Evolutionary conservation across 2,329 filamentous ascomycete genomes (phyloP).

Genomic region (Fusarium oligoseptatum): DNA sequence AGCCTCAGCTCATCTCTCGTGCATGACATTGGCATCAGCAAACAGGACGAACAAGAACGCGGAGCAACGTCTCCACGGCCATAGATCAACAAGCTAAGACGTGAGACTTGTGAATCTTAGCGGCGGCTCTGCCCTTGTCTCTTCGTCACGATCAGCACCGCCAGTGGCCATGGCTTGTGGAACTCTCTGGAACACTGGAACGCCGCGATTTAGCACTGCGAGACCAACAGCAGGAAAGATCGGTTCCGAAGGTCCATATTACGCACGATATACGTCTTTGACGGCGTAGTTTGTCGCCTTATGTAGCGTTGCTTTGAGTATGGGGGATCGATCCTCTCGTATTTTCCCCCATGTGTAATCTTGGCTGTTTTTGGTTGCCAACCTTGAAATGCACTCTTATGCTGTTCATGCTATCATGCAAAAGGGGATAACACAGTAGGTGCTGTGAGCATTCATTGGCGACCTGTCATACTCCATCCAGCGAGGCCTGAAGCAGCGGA

Average conservation of each 20-base stretch:
- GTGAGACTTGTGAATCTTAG: constrained; percentile 22
- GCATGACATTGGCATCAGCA: constrained; percentile 16
- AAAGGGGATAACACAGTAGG: neutral
- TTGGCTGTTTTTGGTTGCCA: constrained; percentile 2
- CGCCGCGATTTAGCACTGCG: constrained; percentile 15
- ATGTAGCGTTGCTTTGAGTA: constrained; percentile 16
- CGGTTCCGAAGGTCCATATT: constrained; percentile 18
- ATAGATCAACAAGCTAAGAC: constrained; percentile 8
- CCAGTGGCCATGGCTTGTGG: constrained; percentile 24
- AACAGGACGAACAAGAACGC: constrained; percentile 14
- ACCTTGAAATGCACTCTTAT: neutral
- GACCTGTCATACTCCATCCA: constrained; percentile 12
- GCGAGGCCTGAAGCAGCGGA: neutral
- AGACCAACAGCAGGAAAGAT: constrained; percentile 21
- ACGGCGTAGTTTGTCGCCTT: constrained; percentile 11
- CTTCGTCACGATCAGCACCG: constrained; percentile 34
- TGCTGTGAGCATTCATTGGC: neutral
- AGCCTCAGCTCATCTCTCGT: constrained; percentile 35
- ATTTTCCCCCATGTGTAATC: constrained; percentile 12
- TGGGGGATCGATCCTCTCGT: constrained; percentile 30
- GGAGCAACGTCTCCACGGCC: constrained; percentile 12
- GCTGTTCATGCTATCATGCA: constrained; percentile 4
- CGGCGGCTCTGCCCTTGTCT: constrained; percentile 38
- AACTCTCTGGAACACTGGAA: constrained; percentile 30
- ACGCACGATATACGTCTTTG: constrained; percentile 11